A percentile compares a stretch with the other conserved stretches of the same genome.
Evolutionary conservation across 164 flowering plant genomes (phyloP).

Genomic region (Berberis thunbergii): DNA sequence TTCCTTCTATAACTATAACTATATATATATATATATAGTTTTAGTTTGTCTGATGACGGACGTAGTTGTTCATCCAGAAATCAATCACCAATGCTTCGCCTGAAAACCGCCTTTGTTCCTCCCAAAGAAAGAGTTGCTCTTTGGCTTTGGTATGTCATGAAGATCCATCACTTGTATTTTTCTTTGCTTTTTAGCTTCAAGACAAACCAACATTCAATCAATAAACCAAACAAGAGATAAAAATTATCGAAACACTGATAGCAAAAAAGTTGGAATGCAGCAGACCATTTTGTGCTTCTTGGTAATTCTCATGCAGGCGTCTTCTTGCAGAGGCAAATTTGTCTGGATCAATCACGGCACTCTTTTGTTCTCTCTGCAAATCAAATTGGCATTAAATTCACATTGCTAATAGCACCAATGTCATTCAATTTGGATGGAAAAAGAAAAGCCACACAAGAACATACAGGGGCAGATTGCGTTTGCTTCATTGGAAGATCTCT

Average conservation of each 20-base stretch:
- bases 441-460: slow-evolving; percentile 2
- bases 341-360: slow-evolving; percentile 42
- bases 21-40: no score
- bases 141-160: slow-evolving; percentile 30
- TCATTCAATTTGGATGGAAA: no score
- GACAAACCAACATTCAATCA: not conserved
- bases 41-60: no score
- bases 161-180: slow-evolving; percentile 33
- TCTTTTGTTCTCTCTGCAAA: slow-evolving; percentile 28
- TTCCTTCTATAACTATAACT: no score
- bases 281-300: slow-evolving; percentile 88
- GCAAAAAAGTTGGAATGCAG: not conserved
- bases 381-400: slow-evolving; percentile 1
- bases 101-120: slow-evolving; percentile 53
- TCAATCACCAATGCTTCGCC: slow-evolving; percentile 45
- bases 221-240: not conserved
- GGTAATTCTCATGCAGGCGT: slow-evolving; percentile 83
- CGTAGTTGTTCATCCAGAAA: not conserved
- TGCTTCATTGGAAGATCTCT: slow-evolving; percentile 24
- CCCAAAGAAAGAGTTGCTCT: slow-evolving; percentile 61
- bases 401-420: no score
- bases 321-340: slow-evolving; percentile 80
- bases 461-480: slow-evolving; percentile 9
- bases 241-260: not conserved
- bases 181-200: slow-evolving; percentile 93